Base-by-base conservation (phyloP, 2,329 filamentous ascomycete species). In the Talaromyces albobiverticillius region DNA sequence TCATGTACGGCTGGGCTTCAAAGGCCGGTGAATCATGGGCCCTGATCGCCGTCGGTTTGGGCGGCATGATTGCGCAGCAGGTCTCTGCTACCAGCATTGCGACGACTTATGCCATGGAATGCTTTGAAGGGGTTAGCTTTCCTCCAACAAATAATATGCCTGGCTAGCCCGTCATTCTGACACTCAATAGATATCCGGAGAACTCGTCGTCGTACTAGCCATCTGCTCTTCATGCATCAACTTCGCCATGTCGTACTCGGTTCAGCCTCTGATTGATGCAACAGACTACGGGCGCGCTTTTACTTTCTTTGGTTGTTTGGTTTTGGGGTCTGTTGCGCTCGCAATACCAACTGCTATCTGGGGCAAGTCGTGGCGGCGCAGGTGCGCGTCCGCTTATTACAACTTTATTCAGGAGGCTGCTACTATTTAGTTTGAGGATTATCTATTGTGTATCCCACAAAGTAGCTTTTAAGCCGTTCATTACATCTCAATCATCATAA, bases 41-140 rank as follows among this genome's bases (percentile, higher is more conserved):
- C 40, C 60, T 64, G 2, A 64, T 74, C 26, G 69, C 69, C 1
- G 61, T 74, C 20, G 69, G 65, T 0, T 57, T 72, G 2, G 71
- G 68, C 25, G 68, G 63, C 34, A 69, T 74, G 67, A 73, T 74
- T 46, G 69, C 71, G 6, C 70, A 74, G 34, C 72, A 74, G 56
- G 71, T 75, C 4, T 67, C 64, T 2, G 41, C 41, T 20, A n/a
- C 41, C 7, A 43, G 41, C n/a, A 16, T 43, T 43, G 41, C 41
- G 67, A 74, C 71, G 2, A 67, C 71, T 1, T 75, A 74, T 60
- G 71, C 70, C 2, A 73, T 75, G 70, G 72, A 75, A 49, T 72
- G 69, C 49, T 73, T 73, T 42, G 64, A 68, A 23, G 66, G 64
- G 46, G 67, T 69, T 56, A 51, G 62, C 55, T 7, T 10, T 14